Evolutionary conservation across 2,329 filamentous ascomycete genomes (phyloP).

Genomic region (Plectosphaerella plurivora): DNA sequence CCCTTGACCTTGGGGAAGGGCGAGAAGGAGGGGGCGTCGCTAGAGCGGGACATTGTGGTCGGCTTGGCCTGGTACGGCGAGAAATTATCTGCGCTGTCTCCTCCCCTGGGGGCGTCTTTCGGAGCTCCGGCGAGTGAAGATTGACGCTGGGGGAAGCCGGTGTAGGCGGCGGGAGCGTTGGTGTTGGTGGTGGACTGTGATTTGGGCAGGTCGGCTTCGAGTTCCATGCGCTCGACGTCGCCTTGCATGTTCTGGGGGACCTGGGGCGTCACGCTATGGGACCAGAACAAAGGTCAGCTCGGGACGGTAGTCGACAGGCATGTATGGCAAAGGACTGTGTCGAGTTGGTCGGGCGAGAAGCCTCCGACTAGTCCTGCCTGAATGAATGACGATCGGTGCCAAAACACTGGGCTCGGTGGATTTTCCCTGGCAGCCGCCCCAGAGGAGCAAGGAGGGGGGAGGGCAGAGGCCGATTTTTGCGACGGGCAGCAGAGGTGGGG

Average conservation of each 20-base stretch:
- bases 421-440: neutral
- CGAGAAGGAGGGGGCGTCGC: constrained; percentile 73
- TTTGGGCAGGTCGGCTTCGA: constrained; percentile 54
- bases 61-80: constrained; percentile 26
- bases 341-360: too few relatives aligned
- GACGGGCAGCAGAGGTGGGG: constrained; percentile 1
- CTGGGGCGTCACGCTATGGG: constrained; percentile 80
- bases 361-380: too few relatives aligned
- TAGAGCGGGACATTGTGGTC: constrained; percentile 34
- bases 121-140: neutral
- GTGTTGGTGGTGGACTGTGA: constrained; percentile 39
- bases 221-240: constrained; percentile 85
- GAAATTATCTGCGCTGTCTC: neutral
- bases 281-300: constrained; percentile 30
- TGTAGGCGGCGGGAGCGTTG: constrained; percentile 19
- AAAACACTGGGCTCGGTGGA: constrained; percentile 1
- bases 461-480: neutral
- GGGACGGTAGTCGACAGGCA: too few relatives aligned
- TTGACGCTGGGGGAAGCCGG: neutral
- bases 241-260: constrained; percentile 96
- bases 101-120: constrained; percentile 4
- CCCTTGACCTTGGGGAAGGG: constrained; percentile 85
- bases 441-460: neutral
- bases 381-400: too few relatives aligned
- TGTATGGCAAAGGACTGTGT: too few relatives aligned